Conservation (phyloP, 768 basidiomycete species). For the Lactarius tabidus region DNA sequence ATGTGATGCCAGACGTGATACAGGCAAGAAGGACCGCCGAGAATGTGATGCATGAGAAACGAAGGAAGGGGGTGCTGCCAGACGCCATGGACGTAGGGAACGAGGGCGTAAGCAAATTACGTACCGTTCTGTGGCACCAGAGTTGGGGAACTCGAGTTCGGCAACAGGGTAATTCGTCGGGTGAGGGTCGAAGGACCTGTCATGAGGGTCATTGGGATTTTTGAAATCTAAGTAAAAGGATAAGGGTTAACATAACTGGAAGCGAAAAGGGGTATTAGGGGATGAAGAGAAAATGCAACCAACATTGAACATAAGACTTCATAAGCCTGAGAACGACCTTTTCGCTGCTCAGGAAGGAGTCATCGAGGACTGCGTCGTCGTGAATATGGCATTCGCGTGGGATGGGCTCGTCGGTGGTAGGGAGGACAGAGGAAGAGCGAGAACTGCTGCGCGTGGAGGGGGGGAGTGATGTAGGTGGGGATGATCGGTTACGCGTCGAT, state of each 20-base stretch:
- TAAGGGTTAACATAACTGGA: neutral
- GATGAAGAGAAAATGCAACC: slow-evolving; percentile 29
- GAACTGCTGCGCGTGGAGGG: slow-evolving; percentile 45
- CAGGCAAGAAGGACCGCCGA: neutral
- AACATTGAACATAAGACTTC: slow-evolving; percentile 68
- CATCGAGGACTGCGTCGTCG: slow-evolving; percentile 51
- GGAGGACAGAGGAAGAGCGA: slow-evolving; percentile 57
- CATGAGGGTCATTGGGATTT: slow-evolving; percentile 59
- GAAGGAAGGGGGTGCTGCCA: neutral
- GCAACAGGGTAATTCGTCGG: slow-evolving; percentile 56
- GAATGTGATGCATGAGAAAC: neutral
- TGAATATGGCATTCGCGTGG: slow-evolving; percentile 48
- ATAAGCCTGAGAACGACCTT: slow-evolving; percentile 56
- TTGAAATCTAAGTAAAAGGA: slow-evolving; percentile 51
- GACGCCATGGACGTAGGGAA: slow-evolving; percentile 17
- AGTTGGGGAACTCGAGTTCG: slow-evolving; percentile 78
- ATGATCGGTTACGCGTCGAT: slow-evolving; percentile 28
- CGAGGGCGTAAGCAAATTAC: slow-evolving; percentile 16
- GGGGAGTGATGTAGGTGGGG: slow-evolving; percentile 27
- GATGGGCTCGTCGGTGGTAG: slow-evolving; percentile 37
- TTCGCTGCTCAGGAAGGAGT: slow-evolving; percentile 57
- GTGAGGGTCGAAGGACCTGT: slow-evolving; percentile 60
- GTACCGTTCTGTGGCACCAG: slow-evolving; percentile 62
- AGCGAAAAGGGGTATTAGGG: neutral
- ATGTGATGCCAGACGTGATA: neutral